Percentiles rank a stretch among this genome's conserved stretches.
Conservation (phyloP, 495 filamentous ascomycete species). For the Penicillium chermesinum region DNA sequence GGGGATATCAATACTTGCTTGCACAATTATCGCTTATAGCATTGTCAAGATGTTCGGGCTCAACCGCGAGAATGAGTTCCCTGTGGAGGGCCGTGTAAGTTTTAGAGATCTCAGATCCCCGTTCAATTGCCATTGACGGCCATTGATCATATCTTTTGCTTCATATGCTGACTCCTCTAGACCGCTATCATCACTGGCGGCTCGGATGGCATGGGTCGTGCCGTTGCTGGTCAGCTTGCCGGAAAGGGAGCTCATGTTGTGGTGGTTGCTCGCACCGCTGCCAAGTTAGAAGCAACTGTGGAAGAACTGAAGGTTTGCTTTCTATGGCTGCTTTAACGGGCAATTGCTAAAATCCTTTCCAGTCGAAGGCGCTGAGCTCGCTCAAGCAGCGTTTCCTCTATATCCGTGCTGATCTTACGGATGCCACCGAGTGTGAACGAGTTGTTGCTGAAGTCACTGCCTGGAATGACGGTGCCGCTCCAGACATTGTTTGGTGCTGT, state of each 20-base stretch:
- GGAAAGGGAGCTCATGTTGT: slow-evolving; percentile 81
- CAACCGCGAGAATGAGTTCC: slow-evolving; percentile 65
- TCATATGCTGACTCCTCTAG: slow-evolving; percentile 37
- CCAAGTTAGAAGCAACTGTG: slow-evolving; percentile 70
- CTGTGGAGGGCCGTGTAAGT: slow-evolving; percentile 72
- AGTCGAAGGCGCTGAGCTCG: slow-evolving; percentile 56
- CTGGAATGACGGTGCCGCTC: slow-evolving; percentile 74
- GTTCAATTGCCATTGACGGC: too few relatives aligned
- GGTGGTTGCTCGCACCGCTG: slow-evolving; percentile 71
- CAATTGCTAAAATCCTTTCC: slow-evolving; percentile 11
- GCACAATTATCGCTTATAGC: slow-evolving; percentile 41
- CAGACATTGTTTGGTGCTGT: slow-evolving; percentile 89
- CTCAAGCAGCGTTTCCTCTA: slow-evolving; percentile 71
- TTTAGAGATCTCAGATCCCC: not conserved
- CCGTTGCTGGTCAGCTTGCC: slow-evolving; percentile 65
- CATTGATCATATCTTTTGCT: not conserved
- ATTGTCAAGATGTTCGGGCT: slow-evolving; percentile 62
- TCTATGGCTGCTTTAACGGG: not conserved
- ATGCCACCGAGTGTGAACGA: slow-evolving; percentile 57
- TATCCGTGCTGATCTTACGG: slow-evolving; percentile 78
- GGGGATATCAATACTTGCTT: slow-evolving; percentile 41
- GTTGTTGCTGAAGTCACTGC: slow-evolving; percentile 66
- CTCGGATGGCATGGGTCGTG: slow-evolving; percentile 86
- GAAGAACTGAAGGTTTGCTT: slow-evolving; percentile 55
- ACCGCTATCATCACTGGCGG: slow-evolving; percentile 85